Conservation (phyloP, 805 yeast genomes). For the Saccharomycopsis sp. region DNA sequence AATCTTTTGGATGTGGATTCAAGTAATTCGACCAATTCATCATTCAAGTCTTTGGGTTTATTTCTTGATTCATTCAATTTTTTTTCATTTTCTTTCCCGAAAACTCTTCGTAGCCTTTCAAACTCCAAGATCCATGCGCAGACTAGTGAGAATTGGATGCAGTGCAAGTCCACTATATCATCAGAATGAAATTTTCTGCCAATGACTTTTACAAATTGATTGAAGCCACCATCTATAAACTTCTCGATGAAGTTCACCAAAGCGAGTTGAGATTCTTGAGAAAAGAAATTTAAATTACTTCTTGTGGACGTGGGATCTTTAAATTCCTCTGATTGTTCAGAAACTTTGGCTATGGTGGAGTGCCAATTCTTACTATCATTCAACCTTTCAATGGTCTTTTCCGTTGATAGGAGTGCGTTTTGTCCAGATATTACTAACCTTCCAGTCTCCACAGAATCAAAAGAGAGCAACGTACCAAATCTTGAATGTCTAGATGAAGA, state of each 20-base stretch:
- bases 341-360: constrained; percentile 26
- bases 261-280: constrained; percentile 25
- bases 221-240: constrained; percentile 69
- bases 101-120: constrained; percentile 37
- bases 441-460: constrained; percentile 51
- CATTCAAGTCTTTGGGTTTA: constrained; percentile 1
- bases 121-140: constrained; percentile 67
- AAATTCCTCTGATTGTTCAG: constrained; percentile 18
- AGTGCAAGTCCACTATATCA: constrained; percentile 22
- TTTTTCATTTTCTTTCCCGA: constrained; percentile 22
- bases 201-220: constrained; percentile 48
- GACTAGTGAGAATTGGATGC: constrained; percentile 23
- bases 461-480: constrained; percentile 77
- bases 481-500: constrained; percentile 76
- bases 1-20: not conserved
- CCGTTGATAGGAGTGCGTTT: constrained; percentile 42
- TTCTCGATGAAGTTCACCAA: constrained; percentile 42
- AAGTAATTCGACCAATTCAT: not conserved
- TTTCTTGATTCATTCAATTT: constrained; percentile 18
- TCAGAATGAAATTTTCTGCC: constrained; percentile 27
- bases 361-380: constrained; percentile 66
- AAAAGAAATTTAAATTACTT: no score
- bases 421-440: constrained; percentile 69
- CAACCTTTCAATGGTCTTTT: constrained; percentile 50
- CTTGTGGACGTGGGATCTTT: constrained; percentile 24